phyloP scores from a whole-genome alignment of 1,139 yeast species.

The Taphrina communis region DNA sequence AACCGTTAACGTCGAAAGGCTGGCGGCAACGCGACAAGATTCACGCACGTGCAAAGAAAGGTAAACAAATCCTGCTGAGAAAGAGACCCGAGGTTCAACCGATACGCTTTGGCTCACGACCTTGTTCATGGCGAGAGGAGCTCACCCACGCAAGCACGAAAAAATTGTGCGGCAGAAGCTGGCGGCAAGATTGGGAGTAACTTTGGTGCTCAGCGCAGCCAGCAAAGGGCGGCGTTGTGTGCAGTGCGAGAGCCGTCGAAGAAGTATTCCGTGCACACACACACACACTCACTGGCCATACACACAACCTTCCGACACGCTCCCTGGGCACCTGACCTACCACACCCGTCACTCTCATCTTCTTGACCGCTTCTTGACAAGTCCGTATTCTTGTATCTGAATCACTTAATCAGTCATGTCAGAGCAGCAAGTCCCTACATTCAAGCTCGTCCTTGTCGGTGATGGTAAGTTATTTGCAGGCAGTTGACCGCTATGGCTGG shows the following conservation, averaged over 20 bases:
- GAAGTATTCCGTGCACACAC: constrained; percentile 8
- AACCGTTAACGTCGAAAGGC: neutral
- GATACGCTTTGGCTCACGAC: neutral
- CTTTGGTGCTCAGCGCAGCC: too few relatives aligned
- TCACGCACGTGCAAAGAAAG: neutral
- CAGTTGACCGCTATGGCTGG: constrained; percentile 13
- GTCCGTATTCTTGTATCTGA: neutral
- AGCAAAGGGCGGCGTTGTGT: too few relatives aligned
- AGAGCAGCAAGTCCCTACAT: constrained; percentile 83
- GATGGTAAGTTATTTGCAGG: constrained; percentile 48
- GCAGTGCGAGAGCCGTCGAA: too few relatives aligned
- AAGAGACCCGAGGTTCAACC: neutral
- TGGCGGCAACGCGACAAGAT: constrained; percentile 16
- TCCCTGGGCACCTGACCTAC: neutral
- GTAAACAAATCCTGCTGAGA: neutral
- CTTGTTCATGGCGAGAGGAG: neutral
- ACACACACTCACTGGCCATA: neutral
- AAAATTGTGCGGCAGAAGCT: constrained; percentile 6
- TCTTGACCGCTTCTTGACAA: neutral
- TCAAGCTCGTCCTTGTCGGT: constrained; percentile 64
- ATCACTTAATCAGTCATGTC: constrained; percentile 12
- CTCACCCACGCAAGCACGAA: neutral
- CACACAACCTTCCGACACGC: constrained; percentile 13
- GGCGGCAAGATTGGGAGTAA: too few relatives aligned
- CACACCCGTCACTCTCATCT: neutral